phyloP scores from a whole-genome alignment of 2,329 filamentous ascomycete species.

The Elsinoe ampelina region DNA sequence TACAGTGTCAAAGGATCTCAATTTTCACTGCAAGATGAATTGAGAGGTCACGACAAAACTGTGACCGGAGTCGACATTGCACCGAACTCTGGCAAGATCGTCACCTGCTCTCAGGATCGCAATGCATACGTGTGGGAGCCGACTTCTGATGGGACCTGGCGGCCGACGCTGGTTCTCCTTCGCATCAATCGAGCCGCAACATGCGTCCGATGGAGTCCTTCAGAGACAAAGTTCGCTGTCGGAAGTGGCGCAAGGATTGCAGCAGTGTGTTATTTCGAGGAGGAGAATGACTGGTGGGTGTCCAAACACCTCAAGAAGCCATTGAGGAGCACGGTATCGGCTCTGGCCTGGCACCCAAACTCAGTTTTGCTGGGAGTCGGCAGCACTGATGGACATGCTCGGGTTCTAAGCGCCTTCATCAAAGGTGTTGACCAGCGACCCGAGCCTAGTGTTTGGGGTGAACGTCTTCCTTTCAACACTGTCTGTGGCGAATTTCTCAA shows the following conservation, averaged over 20 bases:
- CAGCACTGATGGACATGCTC: constrained; percentile 92
- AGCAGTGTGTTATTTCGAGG: constrained; percentile 95
- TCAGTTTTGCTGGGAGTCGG: constrained; percentile 88
- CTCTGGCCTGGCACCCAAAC: constrained; percentile 94
- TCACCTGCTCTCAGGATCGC: constrained; percentile 95
- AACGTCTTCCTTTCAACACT: constrained; percentile 93
- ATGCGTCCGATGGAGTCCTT: constrained; percentile 93
- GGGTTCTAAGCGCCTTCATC: constrained; percentile 92
- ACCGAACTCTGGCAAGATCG: constrained; percentile 79
- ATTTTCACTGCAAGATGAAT: constrained; percentile 80
- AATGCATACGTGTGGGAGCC: constrained; percentile 98
- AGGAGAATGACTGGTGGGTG: constrained; percentile 99
- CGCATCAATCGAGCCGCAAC: constrained; percentile 95
- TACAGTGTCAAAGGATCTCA: constrained; percentile 64
- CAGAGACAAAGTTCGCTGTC: constrained; percentile 94
- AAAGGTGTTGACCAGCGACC: constrained; percentile 86
- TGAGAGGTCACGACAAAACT: constrained; percentile 94
- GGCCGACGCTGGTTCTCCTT: constrained; percentile 90
- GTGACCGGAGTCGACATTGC: constrained; percentile 96
- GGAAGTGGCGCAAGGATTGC: constrained; percentile 93
- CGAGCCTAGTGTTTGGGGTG: constrained; percentile 83
- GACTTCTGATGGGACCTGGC: constrained; percentile 78
- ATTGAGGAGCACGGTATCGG: constrained; percentile 92
- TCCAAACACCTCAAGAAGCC: constrained; percentile 99
- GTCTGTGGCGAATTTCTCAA: constrained; percentile 96